Percentiles rank a stretch among this genome's conserved stretches.
These are phyloP conservation scores for Scenedesmus sp. DNA, from an alignment of 163 green algal genomes.

Conservation along the genomic window DNA sequence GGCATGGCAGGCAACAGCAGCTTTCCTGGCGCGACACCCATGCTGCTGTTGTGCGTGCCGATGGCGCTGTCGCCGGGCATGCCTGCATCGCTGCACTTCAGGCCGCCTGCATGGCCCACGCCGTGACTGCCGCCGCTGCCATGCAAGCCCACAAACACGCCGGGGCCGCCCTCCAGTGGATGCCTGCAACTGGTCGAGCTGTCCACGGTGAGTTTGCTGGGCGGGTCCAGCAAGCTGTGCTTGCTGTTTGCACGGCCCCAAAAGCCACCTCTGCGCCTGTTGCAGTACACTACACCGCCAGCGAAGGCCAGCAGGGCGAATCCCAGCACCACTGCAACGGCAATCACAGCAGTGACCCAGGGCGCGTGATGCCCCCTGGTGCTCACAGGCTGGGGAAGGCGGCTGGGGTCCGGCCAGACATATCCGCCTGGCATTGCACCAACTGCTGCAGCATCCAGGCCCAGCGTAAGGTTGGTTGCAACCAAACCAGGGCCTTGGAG, in stretches of 20 bases:
- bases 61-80: neutral
- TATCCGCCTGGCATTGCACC: slow-evolving; percentile 24
- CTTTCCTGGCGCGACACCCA: neutral
- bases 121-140: neutral
- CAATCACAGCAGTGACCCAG: slow-evolving; percentile 24
- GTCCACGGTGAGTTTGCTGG: neutral
- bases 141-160: neutral
- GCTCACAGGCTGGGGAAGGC: neutral
- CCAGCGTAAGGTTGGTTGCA: slow-evolving; percentile 27
- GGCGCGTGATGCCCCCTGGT: neutral
- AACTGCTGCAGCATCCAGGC: neutral
- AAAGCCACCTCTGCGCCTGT: neutral
- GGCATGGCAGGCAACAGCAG: neutral
- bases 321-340: neutral
- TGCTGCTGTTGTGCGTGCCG: neutral
- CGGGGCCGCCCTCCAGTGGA: neutral
- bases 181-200: neutral
- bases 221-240: neutral
- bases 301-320: neutral
- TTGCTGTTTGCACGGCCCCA: neutral
- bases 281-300: neutral
- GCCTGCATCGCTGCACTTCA: neutral
- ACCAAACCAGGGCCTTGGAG: slow-evolving; percentile 20
- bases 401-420: neutral
- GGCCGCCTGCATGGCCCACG: neutral